Evolutionary conservation across 2,329 filamentous ascomycete species (phyloP), one percentile per base, ranked within the genome.

Genomic region (Harringtonia aguacate): DNA sequence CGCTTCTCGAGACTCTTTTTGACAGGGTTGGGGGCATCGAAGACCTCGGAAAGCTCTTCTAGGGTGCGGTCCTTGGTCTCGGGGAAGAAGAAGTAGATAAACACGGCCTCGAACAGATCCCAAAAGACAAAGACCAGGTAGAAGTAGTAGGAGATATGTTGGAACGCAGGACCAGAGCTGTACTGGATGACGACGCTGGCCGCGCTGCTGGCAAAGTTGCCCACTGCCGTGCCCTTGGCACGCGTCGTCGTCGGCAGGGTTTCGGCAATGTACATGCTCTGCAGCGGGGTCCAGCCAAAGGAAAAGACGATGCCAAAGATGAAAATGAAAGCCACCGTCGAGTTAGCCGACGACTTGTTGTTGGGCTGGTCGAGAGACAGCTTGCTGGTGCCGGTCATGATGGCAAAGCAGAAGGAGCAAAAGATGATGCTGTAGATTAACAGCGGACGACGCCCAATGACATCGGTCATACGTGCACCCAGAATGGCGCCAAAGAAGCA

Each of bases 391-490:
- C 67, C 68, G 0, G 68, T 71, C 41, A 73, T 66, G 50, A 70
- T 57, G 30, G 66, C 67, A 39, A 73, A 72, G 53, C 68, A 72
- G 47, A 61, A 50, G 0, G 66, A 68, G 41, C 62, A 64, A 48
- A 66, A 70, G 12, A 69, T 53, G 35, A 67, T 69, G 5, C 64
- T 64, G 54, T 63, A 66, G 4, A 77, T 55, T 15, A 77, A 56
- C 8, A 77, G 58, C 0, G 72, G 72, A 3, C 77, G 71, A 31
- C 77, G 73, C 15, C 77, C 74, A 6, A 79, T 47, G 2, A 66
- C 65, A 31, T 79, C 76, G 2, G 74, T 73, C 41, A 79, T 62
- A 14, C 67, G 62, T 4, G 76, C 73, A 36, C 77, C 77, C 0
- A 71, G 51, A n/a, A 77, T 61, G 17, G 73, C 70, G 2, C 63